A percentile compares a stretch with the other conserved stretches of the same genome.
Conservation (phyloP, 2,329 filamentous ascomycete genomes). For the Laburnicola sp. region DNA sequence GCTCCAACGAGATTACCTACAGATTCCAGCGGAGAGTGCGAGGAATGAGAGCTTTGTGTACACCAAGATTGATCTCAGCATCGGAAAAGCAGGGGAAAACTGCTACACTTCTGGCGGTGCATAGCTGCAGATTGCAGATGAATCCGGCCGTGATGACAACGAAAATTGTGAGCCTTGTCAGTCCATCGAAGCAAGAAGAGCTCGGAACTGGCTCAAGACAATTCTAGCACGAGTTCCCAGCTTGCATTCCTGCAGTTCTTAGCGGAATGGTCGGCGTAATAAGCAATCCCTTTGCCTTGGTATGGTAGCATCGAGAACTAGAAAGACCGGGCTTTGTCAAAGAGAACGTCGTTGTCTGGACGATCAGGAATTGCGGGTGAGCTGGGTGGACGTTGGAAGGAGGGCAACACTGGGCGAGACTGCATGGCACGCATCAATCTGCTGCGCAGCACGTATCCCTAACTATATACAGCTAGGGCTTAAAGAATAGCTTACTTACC, state of each 20-base stretch:
- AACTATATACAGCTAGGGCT: too few relatives aligned
- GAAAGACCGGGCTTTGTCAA: neutral
- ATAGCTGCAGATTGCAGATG: too few relatives aligned
- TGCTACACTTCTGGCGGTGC: too few relatives aligned
- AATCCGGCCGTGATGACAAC: too few relatives aligned
- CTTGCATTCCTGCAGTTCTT: neutral
- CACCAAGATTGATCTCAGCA: neutral
- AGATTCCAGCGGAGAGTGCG: neutral
- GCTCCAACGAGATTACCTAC: constrained; percentile 8
- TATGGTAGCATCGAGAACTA: constrained; percentile 10
- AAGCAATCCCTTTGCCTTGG: neutral
- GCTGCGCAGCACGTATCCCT: too few relatives aligned
- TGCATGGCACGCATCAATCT: too few relatives aligned
- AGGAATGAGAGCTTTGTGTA: constrained; percentile 2
- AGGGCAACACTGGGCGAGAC: too few relatives aligned
- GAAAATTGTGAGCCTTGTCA: too few relatives aligned
- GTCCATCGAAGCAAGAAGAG: too few relatives aligned
- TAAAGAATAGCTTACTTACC: too few relatives aligned
- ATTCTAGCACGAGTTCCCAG: neutral
- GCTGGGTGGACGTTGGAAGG: neutral
- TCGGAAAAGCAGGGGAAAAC: neutral
- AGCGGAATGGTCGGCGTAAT: constrained; percentile 5
- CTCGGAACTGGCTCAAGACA: neutral
- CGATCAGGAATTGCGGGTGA: constrained; percentile 5
- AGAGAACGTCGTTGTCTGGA: constrained; percentile 16